phyloP scores from a whole-genome alignment of 169 alveolate genomes.

The Eimeria sp. region DNA sequence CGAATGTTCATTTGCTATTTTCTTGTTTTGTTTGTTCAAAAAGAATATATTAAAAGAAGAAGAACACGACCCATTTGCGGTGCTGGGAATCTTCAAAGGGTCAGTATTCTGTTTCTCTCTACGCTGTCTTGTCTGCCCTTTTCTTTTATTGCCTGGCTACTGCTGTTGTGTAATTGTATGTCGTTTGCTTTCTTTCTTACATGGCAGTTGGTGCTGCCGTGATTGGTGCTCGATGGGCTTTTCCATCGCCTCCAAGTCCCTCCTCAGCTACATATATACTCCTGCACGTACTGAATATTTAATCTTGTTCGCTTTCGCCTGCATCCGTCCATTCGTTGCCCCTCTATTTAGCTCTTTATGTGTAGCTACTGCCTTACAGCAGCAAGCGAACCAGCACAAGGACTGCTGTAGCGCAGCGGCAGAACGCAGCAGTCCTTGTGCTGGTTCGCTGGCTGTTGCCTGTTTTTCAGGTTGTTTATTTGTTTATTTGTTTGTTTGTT shows the following conservation, averaged over 20 bases:
- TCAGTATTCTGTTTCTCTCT: not conserved
- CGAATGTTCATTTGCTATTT: conserved; percentile 94
- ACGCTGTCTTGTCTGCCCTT: not conserved
- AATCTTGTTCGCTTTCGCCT: not conserved
- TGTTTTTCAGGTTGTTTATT: not conserved
- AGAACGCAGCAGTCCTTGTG: not conserved
- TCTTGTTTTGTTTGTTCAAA: conserved; percentile 90
- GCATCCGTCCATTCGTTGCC: not conserved
- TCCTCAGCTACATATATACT: not conserved
- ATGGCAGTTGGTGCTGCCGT: too few relatives aligned
- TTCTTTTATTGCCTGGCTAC: not conserved
- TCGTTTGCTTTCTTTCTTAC: not conserved
- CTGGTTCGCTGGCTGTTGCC: not conserved
- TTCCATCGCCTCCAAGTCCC: not conserved
- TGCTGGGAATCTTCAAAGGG: conserved; percentile 86
- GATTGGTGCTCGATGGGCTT: too few relatives aligned
- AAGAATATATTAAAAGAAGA: conserved; percentile 53
- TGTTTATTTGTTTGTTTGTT: not conserved
- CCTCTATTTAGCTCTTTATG: not conserved
- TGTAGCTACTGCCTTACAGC: not conserved
- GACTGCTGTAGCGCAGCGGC: not conserved
- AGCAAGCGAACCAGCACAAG: too few relatives aligned
- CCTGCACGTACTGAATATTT: not conserved
- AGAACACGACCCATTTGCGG: conserved; percentile 84
- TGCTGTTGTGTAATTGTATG: not conserved